These are phyloP conservation scores for Leccinum pellstonianum DNA, from an alignment of 768 basidiomycete species.

Conservation along the genomic window DNA sequence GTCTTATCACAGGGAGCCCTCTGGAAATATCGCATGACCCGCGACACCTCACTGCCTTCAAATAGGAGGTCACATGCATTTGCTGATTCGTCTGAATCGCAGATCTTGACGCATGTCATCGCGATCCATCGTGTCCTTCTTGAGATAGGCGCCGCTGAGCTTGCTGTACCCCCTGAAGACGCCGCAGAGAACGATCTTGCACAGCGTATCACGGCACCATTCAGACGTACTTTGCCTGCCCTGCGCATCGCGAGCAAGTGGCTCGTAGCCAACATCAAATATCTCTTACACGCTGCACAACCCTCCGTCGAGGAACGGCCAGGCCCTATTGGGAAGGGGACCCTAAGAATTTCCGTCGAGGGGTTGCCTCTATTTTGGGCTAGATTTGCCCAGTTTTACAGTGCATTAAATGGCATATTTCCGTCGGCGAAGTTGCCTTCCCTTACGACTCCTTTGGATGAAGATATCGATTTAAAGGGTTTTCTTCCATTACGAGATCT, in stretches of 20 bases:
- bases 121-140: constrained; percentile 63
- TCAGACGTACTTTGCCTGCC: constrained; percentile 83
- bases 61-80: constrained; percentile 26
- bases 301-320: constrained; percentile 22
- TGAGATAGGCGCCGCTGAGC: constrained; percentile 61
- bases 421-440: constrained; percentile 60
- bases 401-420: constrained; percentile 62
- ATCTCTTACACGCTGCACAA: constrained; percentile 50
- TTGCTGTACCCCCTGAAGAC: constrained; percentile 56
- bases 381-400: constrained; percentile 64
- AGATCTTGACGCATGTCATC: constrained; percentile 66
- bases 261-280: constrained; percentile 74
- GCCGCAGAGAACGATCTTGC: constrained; percentile 60
- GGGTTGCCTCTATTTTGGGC: constrained; percentile 64
- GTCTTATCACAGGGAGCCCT: constrained; percentile 77
- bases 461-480: constrained; percentile 86
- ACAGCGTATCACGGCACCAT: constrained; percentile 79
- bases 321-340: constrained; percentile 14
- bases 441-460: constrained; percentile 69
- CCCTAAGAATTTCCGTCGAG: constrained; percentile 29
- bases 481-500: constrained; percentile 78
- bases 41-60: constrained; percentile 39
- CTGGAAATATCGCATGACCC: constrained; percentile 81
- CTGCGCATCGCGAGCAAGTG: constrained; percentile 89
- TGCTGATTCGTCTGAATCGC: constrained; percentile 48